phyloP scores from a whole-genome alignment of 78 protist genomes.

The Monocercomonoides exilis region DNA sequence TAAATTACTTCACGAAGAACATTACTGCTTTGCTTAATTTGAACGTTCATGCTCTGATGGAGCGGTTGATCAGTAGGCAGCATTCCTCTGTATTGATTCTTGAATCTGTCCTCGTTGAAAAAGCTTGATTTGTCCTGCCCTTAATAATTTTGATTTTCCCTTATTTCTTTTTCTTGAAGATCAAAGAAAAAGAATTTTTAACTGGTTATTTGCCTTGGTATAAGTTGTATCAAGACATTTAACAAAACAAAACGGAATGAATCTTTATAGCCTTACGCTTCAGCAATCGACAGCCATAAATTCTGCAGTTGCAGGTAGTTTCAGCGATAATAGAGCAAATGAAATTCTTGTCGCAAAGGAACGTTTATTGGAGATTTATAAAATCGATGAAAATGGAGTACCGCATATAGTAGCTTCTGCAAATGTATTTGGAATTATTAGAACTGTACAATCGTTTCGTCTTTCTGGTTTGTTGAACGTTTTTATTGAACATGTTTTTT shows the following conservation, averaged over 20 bases:
- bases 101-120: no score
- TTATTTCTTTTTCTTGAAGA: no score
- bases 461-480: constrained; percentile 51
- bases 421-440: constrained; percentile 73
- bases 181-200: no score
- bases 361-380: constrained; percentile 53
- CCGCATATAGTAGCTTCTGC: constrained; percentile 41
- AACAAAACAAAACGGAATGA: constrained; percentile 22
- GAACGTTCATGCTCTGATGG: no score
- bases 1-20: no score
- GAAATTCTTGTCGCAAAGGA: constrained; percentile 50
- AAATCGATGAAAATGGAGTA: constrained; percentile 64
- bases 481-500: neutral
- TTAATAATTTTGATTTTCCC: no score
- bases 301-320: constrained; percentile 63
- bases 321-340: constrained; percentile 42
- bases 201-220: no score
- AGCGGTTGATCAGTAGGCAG: no score
- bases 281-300: constrained; percentile 64
- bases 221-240: no score
- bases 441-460: constrained; percentile 73
- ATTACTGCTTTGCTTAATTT: no score
- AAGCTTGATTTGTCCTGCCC: no score
- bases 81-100: no score
- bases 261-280: constrained; percentile 68